Evolutionary conservation across 345 rosid species (phyloP), one percentile per base, ranked within the genome.

Genomic region (Streptanthus diversifolius): DNA sequence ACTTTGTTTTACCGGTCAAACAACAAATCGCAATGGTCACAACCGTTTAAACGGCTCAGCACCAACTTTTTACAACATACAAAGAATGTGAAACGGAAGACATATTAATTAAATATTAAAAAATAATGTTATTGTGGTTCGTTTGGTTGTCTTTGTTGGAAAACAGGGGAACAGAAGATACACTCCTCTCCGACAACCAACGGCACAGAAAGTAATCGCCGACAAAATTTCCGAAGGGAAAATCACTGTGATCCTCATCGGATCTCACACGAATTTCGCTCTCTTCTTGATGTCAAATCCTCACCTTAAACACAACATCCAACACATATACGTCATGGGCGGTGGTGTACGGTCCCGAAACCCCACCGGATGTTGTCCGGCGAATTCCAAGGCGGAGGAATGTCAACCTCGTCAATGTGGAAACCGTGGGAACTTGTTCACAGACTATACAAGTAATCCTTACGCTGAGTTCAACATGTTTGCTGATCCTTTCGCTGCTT

Each of bases 391-490:
- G 9, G 73, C 73, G 40, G 41, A 63, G 3, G 45, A 90, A 59
- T 88, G 90, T 84, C 76, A 71, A 72, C 83, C 82, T 17, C 44
- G 73, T 27, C 91, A 83, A 70, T 92, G 96, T 30, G 91, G 93
- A 32, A 83, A 83, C 75, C 80, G 25, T 7, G 97, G 97, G 3
- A 90, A 93, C 79, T 49, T 93, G 80, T 86, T 80, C 78, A 83
- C 97, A 7, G 87, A 75, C 79, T 90, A 79, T 44, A 49, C 76
- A n/a, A 85, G 85, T 53, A 93, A 90, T 75, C 98, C 97, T 56
- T 93, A 84, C 52, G 97, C 93, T 0, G 97, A 93, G 82, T 93
- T 89, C 79, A 93, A 93, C 77, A 80, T 89, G 37, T 93, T 89
- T 44, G 87, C 63, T 24, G 97, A 93, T 70, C 98, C 98, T 63